Percentiles rank a stretch among this genome's conserved stretches.
Conservation (phyloP, 1,284 basidiomycete species). For the Pseudozyma sp. region DNA sequence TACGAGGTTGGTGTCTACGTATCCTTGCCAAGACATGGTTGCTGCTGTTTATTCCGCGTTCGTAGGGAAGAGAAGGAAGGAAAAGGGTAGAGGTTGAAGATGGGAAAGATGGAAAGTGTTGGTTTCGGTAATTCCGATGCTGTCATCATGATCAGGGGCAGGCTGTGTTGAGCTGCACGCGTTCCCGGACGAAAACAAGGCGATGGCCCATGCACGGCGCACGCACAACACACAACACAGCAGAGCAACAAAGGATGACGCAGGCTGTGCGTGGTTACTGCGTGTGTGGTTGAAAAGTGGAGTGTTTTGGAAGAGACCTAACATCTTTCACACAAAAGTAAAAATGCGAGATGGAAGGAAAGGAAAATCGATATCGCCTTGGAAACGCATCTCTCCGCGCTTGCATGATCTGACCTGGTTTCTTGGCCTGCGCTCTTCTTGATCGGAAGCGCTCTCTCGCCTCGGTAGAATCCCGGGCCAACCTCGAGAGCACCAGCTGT, state of each 20-base stretch:
- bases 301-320: not conserved
- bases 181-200: constrained; percentile 17
- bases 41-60: too few relatives aligned
- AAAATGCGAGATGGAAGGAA: constrained; percentile 4
- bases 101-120: not conserved
- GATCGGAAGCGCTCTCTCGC: constrained; percentile 19
- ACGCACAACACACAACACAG: too few relatives aligned
- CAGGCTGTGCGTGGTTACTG: not conserved
- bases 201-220: constrained; percentile 14
- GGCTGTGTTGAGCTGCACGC: not conserved
- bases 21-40: constrained; percentile 73
- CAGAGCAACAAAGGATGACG: constrained; percentile 6
- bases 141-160: constrained; percentile 12
- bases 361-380: constrained; percentile 3
- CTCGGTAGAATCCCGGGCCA: constrained; percentile 8
- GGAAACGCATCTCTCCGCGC: not conserved
- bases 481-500: not conserved
- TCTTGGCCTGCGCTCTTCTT: constrained; percentile 1
- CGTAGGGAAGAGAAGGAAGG: not conserved
- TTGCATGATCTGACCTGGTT: not conserved
- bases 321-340: not conserved
- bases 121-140: constrained; percentile 3
- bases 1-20: constrained; percentile 88
- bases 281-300: not conserved
- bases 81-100: constrained; percentile 1